phyloP scores from a whole-genome alignment of 2,329 filamentous ascomycete species.

The Stagonosporopsis vannaccii region DNA sequence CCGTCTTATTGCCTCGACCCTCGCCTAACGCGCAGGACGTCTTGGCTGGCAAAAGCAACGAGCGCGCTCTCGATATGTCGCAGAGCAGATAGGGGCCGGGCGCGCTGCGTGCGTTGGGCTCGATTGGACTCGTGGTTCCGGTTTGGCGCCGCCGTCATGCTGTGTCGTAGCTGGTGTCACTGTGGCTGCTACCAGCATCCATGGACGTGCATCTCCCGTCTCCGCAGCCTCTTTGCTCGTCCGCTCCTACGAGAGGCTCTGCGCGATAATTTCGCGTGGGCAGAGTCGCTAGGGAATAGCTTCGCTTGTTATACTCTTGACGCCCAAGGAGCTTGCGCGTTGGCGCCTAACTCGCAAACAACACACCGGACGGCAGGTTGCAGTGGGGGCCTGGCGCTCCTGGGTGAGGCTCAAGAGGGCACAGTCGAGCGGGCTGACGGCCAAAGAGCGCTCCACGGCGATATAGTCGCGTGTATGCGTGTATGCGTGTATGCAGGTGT shows the following conservation, averaged over 20 bases:
- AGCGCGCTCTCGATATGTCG: constrained; percentile 23
- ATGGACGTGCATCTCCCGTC: constrained; percentile 28
- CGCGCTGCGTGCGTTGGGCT: constrained; percentile 13
- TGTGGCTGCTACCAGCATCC: constrained; percentile 37
- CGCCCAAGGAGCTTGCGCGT: constrained; percentile 38
- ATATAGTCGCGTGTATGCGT: neutral
- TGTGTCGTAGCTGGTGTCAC: constrained; percentile 41
- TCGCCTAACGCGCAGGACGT: constrained; percentile 12
- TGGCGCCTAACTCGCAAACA: constrained; percentile 34
- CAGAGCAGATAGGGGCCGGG: constrained; percentile 15
- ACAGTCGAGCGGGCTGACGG: constrained; percentile 23
- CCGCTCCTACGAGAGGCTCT: constrained; percentile 1
- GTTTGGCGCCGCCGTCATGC: constrained; percentile 44
- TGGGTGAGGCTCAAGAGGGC: constrained; percentile 31
- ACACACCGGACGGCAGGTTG: constrained; percentile 10
- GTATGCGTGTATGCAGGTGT: constrained; percentile 14
- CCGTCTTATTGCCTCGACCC: constrained; percentile 23
- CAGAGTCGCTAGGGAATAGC: constrained; percentile 8
- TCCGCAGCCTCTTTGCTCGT: constrained; percentile 7
- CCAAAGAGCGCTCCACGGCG: constrained; percentile 5
- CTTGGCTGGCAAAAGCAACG: constrained; percentile 15
- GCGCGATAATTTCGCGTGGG: constrained; percentile 15
- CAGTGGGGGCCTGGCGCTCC: constrained; percentile 12
- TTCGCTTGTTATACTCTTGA: constrained; percentile 32
- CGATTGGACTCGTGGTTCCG: constrained; percentile 38